Base-by-base conservation (phyloP, 768 basidiomycete species). In the Boletus sensibilis region DNA sequence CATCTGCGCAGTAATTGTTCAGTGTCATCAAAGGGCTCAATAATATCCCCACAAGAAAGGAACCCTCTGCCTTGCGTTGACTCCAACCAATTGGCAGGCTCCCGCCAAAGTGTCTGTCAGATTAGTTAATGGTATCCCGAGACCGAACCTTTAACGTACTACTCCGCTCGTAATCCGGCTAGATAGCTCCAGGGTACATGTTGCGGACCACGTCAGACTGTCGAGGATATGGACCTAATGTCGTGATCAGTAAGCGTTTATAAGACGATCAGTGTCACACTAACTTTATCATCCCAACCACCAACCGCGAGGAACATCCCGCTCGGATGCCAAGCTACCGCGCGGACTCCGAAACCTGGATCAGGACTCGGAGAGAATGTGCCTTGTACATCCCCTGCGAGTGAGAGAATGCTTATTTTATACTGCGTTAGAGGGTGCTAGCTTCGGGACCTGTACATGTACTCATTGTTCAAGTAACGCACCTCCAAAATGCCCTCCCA, bases 401-500 rank as follows among this genome's bases (percentile, higher is more conserved):
- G 77, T 1, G 86, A 83, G 48, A 92, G 64, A 16, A 94, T 75
- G 69, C 83, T 77, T 13, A 94, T 72, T 67, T 89, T 93, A 72
- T 88, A 93, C 92, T 94, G 60, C 23, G 1, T 20, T 51, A 16
- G 35, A 40, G 9, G n/a, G 2, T 34, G 18, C 27, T 13, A 35
- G 38, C 44, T 21, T 40, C 9, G 18, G 25, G 41, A 37, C 25
- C 44, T 38, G 38, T 38, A 50, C 38, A 51, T 41, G 23, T 3
- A 38, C 20, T 31, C 35, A 18, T 38, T 13, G 16, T 27, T 46
- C 16, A 39, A 39, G n/a, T 5, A n/a, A 56, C 76, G 27, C 59
- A 90, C 92, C 78, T 94, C 90, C n/a, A 93, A 71, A 11, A 87
- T 80, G 2, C 88, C 86, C 69, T 94, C 92, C 91, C 91, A 94